phyloP scores from a whole-genome alignment of 768 basidiomycete species.

The Cyclocybe cylindracea region DNA sequence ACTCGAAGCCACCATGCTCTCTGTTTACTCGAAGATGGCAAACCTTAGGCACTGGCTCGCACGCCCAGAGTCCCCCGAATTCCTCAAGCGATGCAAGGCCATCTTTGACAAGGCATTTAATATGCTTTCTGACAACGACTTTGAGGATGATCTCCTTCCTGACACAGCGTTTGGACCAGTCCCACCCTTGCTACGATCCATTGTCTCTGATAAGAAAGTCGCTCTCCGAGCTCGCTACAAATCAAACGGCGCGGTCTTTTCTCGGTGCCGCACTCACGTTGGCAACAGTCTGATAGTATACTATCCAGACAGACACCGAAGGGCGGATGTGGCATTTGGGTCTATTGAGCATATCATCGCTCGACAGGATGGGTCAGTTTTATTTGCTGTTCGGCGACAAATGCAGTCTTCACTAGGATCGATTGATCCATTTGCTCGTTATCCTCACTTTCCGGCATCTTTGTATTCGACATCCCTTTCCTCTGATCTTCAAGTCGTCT shows the following conservation, averaged over 20 bases:
- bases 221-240: conserved; percentile 13
- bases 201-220: conserved; percentile 1
- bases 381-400: conserved; percentile 13
- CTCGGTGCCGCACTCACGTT: conserved; percentile 16
- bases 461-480: conserved; percentile 16
- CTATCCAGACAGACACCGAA: conserved; percentile 12
- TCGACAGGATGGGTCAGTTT: conserved; percentile 1
- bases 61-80: conserved; percentile 7
- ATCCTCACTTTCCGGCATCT: conserved; percentile 19
- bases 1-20: conserved; percentile 10
- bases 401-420: neutral
- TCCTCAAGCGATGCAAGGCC: conserved; percentile 9
- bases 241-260: conserved; percentile 11
- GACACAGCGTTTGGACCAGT: neutral
- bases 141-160: neutral
- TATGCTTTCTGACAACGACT: neutral
- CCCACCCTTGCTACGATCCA: neutral
- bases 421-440: conserved; percentile 15
- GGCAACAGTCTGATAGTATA: conserved; percentile 26
- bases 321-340: conserved; percentile 11
- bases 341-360: conserved; percentile 18
- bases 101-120: conserved; percentile 14
- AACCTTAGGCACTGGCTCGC: conserved; percentile 10
- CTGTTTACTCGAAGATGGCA: conserved; percentile 1
- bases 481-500: conserved; percentile 11